These are phyloP conservation scores for Huntiella abstrusa DNA, from an alignment of 2,329 filamentous ascomycete genomes.

Conservation along the genomic window DNA sequence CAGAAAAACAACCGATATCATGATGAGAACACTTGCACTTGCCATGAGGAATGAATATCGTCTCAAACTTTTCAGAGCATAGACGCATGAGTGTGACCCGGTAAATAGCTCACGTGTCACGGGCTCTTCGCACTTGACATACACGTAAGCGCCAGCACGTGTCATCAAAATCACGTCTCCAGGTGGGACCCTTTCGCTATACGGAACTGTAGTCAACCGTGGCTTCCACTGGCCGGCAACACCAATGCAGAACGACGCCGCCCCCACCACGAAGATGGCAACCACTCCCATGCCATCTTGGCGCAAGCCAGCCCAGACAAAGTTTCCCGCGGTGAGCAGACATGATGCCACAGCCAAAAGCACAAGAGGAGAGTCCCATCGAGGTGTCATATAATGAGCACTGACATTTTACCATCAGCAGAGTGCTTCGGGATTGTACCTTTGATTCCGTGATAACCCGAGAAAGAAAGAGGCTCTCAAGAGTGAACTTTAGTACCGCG, in stretches of 20 bases:
- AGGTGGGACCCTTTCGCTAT: slow-evolving; percentile 28
- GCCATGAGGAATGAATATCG: slow-evolving; percentile 35
- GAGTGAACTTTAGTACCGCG: too few species aligned
- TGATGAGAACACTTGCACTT: slow-evolving; percentile 37
- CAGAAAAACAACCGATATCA: slow-evolving; percentile 40
- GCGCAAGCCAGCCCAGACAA: slow-evolving; percentile 20
- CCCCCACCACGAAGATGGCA: slow-evolving; percentile 31
- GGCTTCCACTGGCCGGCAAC: slow-evolving; percentile 40
- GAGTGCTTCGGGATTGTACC: too few species aligned
- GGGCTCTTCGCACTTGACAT: slow-evolving; percentile 38
- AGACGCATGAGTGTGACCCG: slow-evolving; percentile 40
- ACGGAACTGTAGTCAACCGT: slow-evolving; percentile 30
- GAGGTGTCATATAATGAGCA: slow-evolving; percentile 26
- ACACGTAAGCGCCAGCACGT: slow-evolving; percentile 38
- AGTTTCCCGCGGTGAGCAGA: slow-evolving; percentile 29
- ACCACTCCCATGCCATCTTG: slow-evolving; percentile 20
- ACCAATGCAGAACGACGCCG: slow-evolving; percentile 35
- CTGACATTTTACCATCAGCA: background rate
- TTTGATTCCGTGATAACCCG: too few species aligned
- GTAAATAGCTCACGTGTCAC: slow-evolving; percentile 42
- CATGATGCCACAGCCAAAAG: slow-evolving; percentile 32
- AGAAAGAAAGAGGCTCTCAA: too few species aligned
- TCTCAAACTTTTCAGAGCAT: slow-evolving; percentile 26
- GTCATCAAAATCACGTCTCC: slow-evolving; percentile 44
- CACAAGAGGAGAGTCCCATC: slow-evolving; percentile 32